Evolutionary conservation across 768 basidiomycete genomes (phyloP).

Genomic region (Suillus subluteus): DNA sequence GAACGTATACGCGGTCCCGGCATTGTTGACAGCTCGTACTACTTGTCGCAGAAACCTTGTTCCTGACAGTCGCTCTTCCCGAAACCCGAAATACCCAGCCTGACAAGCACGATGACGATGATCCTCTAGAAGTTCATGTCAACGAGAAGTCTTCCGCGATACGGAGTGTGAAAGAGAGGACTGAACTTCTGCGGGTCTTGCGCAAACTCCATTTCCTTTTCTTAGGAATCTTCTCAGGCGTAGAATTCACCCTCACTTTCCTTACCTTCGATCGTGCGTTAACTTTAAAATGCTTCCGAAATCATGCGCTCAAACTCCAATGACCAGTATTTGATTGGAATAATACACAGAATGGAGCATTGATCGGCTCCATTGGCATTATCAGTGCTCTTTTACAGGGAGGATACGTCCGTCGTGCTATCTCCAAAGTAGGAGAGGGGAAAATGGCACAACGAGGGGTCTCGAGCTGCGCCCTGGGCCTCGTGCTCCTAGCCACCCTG

Average conservation of each 20-base stretch:
- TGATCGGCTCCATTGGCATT: constrained; percentile 88
- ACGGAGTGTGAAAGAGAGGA: constrained; percentile 48
- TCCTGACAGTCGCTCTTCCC: constrained; percentile 75
- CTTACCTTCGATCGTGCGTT: constrained; percentile 84
- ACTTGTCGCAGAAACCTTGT: constrained; percentile 77
- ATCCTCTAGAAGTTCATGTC: constrained; percentile 18
- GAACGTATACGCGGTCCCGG: constrained; percentile 93
- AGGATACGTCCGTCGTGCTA: constrained; percentile 87
- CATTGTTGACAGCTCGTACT: constrained; percentile 79
- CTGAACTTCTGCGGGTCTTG: constrained; percentile 59
- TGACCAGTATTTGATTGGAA: constrained; percentile 84
- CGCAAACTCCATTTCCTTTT: constrained; percentile 82
- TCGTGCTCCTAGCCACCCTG: constrained; percentile 72
- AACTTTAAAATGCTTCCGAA: constrained; percentile 10
- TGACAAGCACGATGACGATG: constrained; percentile 20
- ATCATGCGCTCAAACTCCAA: constrained; percentile 6
- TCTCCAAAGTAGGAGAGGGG: constrained; percentile 76
- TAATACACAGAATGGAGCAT: constrained; percentile 84
- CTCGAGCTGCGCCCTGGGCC: constrained; percentile 67
- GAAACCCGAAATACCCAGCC: constrained; percentile 71
- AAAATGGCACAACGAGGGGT: constrained; percentile 85
- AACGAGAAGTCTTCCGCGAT: constrained; percentile 19
- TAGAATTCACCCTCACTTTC: constrained; percentile 97
- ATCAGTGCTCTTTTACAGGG: constrained; percentile 91
- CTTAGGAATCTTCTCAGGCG: constrained; percentile 88